Base-by-base conservation (phyloP, 2,329 filamentous ascomycete genomes). In the Thielaviopsis cerberus region DNA sequence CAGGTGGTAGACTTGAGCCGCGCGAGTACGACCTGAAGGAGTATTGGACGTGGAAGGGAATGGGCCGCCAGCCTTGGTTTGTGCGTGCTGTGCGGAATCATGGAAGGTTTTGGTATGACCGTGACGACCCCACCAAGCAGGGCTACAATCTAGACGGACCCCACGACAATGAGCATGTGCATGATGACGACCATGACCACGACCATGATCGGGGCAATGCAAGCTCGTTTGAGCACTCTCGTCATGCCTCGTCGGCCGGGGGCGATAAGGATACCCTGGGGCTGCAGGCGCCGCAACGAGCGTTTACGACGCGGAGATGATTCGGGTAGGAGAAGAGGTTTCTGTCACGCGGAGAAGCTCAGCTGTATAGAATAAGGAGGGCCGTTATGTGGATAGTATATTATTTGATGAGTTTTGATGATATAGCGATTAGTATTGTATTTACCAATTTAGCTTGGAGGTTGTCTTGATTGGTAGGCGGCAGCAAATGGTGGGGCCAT, bases 21-120 rank as follows among this genome's bases (percentile, higher is more conserved):
- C 70, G 71, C 23, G 74, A 78, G 62, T 78, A 78, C 62, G 74
- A 78, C 48, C 67, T 75, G 61, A 78, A 78, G 61, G 75, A 78
- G 59, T 78, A 77, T 63, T 79, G 76, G 76, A 74, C 75, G 1
- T 77, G 74, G 75, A 74, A 72, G 62, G 73, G 74, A 2, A 67
- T 68, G 0, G 75, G 75, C 3, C 70, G 69, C 2, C 69, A 73
- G 50, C 75, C 75, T 0, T 76, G 74, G 71, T 72, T 76, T 59
- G 65, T 76, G 45, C 70, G 74, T 5, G 70, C 70, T 2, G 62
- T 68, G 11, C 54, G 58, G 24, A 59, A 57, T 30, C 55, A 57
- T 4, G 59, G 59, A 2, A 53, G 56, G 27, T 55, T 59, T 20
- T 58, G 55, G 50, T 60, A 60, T 34, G 59, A 58, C 25, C 54